Evolutionary conservation across 495 filamentous ascomycete species (phyloP), one percentile per base, ranked within the genome.

Genomic region (Podospora sp.): DNA sequence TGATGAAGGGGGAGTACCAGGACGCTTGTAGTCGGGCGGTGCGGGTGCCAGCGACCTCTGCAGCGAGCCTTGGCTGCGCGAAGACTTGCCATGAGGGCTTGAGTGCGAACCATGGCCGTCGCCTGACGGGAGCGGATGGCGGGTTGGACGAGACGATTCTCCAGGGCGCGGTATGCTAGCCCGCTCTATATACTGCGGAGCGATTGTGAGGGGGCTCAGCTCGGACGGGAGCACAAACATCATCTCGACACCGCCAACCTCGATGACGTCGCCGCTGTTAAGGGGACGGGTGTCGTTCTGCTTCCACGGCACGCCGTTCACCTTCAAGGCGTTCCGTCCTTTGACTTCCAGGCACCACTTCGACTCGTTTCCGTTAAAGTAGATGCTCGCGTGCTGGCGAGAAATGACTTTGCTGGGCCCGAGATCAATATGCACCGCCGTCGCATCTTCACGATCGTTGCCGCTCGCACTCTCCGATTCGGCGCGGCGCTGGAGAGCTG

Each of bases 351-450:
- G 86, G 71, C 89, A 90, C 95, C 95, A 99, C 52, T 80, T 83
- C 40, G 84, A 81, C 64, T 81, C 75, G 50, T 91, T 84, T 14
- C 85, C 78, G 72, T 96, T 88, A 74, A 92, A 99, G 68, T 87
- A 89, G 68, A 99, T 92, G 70, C 89, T 80, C 8, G 94, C 96
- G 79, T 98, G 95, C 65, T 90, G 82, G 64, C 95, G 86, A 51
- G 96, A 98, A 26, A 99, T 89, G 64, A 92, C 87, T 76, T 97
- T 97, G 80, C 89, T 93, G 1, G 95, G 95, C 3, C 96, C 96
- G 46, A 99, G 81, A 74, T 99, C 94, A 72, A 99, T 92, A 74
- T 97, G 89, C 24, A 98, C 87, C 79, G 80, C 52, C 6, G 51
- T 49, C 9, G 51, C 68, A 59, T 78, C 40, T 18, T 46, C 40